Base-by-base conservation (phyloP, 345 rosid species). In the Fremontodendron californicum region DNA sequence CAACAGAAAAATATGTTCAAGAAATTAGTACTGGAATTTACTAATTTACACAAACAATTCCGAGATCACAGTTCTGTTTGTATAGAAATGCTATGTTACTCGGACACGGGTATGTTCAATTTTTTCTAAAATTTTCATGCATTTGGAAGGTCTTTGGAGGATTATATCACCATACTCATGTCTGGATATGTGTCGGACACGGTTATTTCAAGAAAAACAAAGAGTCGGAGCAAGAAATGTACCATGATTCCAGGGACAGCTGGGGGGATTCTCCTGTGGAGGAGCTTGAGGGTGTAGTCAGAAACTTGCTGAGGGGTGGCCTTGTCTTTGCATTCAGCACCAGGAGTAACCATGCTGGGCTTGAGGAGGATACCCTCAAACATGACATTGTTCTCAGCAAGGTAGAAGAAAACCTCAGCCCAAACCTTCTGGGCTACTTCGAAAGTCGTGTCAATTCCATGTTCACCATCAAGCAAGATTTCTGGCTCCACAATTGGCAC, bases 211-310 rank as follows among this genome's bases (percentile, higher is more conserved):
- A n/a, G n/a, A n/a, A n/a, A n/a, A n/a, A n/a, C n/a, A n/a, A n/a
- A n/a, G n/a, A n/a, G n/a, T n/a, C n/a, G n/a, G n/a, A n/a, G n/a
- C n/a, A n/a, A 0, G 58, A 19, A 37, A 29, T 65, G 87, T 88
- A 82, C 99, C 99, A 93, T 96, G 94, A 96, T 93, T 85, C 97
- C 96, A 0, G 97, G 96, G 81, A 95, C 99, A n/a, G 97, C 84
- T 0, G 97, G 97, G 19, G 99, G 98, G 84, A 96, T 82, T 85
- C 98, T 93, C 76, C 86, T 79, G 63, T 83, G 83, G 78, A 96
- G 97, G 83, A 96, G 99, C 85, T 90, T 92, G 88, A 96, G 99
- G 70, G 98, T 95, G 97, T 92, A 93, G 0, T 89, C 84, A n/a
- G 98, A 91, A 75, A 95, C 99, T 73, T 90, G 86, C 74, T 89